These are phyloP conservation scores for Aspergillus fumigatus DNA, from an alignment of 2,329 filamentous ascomycete genomes.

Conservation along the genomic window DNA sequence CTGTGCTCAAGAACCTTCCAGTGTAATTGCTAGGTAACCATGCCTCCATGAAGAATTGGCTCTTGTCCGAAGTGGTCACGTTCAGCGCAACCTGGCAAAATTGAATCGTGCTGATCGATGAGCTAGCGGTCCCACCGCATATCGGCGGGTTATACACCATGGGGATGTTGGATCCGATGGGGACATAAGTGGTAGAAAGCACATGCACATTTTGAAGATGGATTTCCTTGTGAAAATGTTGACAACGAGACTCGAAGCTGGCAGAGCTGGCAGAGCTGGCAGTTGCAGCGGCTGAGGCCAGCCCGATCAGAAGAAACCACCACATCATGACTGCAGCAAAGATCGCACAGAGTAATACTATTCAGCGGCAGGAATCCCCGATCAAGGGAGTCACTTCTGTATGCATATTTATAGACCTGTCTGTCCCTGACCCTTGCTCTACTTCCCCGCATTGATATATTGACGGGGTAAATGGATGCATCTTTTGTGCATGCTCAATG, in stretches of 20 bases:
- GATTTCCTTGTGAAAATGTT: not conserved
- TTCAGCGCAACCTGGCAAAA: slow-evolving; percentile 42
- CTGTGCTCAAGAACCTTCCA: slow-evolving; percentile 45
- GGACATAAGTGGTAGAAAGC: slow-evolving; percentile 21
- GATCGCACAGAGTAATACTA: not conserved
- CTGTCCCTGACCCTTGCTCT: not conserved
- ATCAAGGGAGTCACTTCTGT: not conserved
- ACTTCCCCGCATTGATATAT: not conserved
- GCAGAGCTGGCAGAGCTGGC: not conserved
- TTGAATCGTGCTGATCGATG: slow-evolving; percentile 32
- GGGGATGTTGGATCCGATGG: slow-evolving; percentile 35
- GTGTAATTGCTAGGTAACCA: slow-evolving; percentile 48
- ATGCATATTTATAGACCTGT: not conserved
- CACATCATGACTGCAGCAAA: not conserved
- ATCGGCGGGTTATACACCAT: slow-evolving; percentile 35
- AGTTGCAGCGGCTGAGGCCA: not conserved
- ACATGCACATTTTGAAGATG: not conserved
- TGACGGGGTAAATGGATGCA: not conserved
- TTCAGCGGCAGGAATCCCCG: not conserved
- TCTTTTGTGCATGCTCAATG: not conserved
- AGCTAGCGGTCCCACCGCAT: slow-evolving; percentile 25
- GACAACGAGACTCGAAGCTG: not conserved
- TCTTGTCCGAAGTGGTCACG: slow-evolving; percentile 40
- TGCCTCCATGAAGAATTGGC: slow-evolving; percentile 45
- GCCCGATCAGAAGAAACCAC: not conserved